Evolutionary conservation across 495 filamentous ascomycete genomes (phyloP).

Genomic region (Talaromyces nanjingensis): DNA sequence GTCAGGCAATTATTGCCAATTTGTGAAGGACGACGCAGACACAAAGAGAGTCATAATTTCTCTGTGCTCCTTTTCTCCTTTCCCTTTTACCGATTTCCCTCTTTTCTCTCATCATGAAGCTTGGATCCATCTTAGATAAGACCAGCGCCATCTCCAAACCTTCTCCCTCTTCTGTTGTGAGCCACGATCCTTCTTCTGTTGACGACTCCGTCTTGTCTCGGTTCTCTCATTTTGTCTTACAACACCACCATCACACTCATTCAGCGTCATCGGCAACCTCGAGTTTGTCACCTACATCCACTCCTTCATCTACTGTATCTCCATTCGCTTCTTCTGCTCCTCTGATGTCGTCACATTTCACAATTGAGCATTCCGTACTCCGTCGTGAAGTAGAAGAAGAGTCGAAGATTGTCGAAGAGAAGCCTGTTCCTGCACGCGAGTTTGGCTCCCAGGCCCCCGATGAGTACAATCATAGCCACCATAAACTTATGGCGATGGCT

Average conservation of each 20-base stretch:
- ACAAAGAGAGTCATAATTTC: slow-evolving; percentile 5
- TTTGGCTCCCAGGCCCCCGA: neutral
- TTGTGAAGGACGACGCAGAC: neutral
- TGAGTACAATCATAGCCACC: neutral
- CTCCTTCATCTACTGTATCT: neutral
- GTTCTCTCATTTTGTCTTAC: neutral
- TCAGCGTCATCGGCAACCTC: neutral
- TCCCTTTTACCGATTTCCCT: neutral
- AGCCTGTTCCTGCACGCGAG: neutral
- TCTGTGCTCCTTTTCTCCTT: neutral
- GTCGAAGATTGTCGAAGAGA: neutral
- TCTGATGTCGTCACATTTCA: neutral
- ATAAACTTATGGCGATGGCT: slow-evolving; percentile 3
- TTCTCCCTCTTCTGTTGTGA: neutral
- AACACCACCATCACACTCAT: neutral
- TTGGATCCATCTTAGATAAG: slow-evolving; percentile 6
- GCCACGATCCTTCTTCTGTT: neutral
- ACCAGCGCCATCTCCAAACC: neutral
- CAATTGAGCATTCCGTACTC: neutral
- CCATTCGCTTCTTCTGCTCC: neutral
- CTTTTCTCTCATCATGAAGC: neutral
- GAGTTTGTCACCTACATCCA: neutral
- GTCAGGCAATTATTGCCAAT: slow-evolving; percentile 2
- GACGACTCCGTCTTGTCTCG: slow-evolving; percentile 3
- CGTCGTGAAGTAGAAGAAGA: neutral